These are phyloP conservation scores for Brassica incana DNA, from an alignment of 345 rosid species.

Conservation along the genomic window DNA sequence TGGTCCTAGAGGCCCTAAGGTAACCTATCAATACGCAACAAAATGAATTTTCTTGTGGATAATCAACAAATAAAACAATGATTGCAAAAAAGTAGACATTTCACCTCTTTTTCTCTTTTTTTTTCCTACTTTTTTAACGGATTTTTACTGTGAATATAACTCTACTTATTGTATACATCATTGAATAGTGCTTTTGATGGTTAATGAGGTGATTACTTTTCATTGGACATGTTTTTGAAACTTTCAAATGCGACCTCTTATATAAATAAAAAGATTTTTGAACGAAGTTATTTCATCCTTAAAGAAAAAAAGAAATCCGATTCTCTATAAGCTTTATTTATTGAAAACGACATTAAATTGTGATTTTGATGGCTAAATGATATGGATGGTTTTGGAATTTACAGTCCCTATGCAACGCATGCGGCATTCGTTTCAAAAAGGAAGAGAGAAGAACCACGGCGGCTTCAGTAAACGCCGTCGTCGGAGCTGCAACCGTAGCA, in stretches of 20 bases:
- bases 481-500: conserved; percentile 30
- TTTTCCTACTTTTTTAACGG: not conserved
- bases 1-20: conserved; percentile 81
- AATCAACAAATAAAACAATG: not conserved
- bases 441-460: conserved; percentile 87
- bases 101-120: not conserved
- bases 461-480: conserved; percentile 39
- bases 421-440: conserved; percentile 92
- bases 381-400: conserved; percentile 28
- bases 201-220: not conserved
- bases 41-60: not conserved
- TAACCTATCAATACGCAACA: not conserved
- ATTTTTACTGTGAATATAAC: not conserved
- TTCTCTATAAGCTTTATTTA: conserved; percentile 11
- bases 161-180: not conserved
- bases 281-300: not conserved
- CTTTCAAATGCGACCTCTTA: not conserved
- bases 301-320: not conserved
- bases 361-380: conserved; percentile 24
- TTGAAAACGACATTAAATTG: conserved; percentile 23
- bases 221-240: not conserved
- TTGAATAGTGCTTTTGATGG: not conserved
- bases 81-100: not conserved
- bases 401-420: conserved; percentile 94
- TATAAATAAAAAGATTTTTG: not conserved